Conservation (phyloP, 1,284 basidiomycete species). For the Naganishia liquefaciens region DNA sequence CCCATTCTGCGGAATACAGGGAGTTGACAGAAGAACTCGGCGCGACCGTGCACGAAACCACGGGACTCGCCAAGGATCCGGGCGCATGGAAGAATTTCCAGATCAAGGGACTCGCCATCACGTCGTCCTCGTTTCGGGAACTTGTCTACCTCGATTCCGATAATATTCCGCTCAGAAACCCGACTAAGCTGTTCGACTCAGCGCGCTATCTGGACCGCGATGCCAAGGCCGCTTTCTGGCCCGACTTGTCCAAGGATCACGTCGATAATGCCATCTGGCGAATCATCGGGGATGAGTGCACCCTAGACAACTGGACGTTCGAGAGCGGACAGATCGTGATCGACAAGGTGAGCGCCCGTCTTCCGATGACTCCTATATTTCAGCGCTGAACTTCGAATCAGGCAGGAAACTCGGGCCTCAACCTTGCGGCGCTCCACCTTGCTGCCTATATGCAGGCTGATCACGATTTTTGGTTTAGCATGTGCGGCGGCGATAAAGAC, state of each 20-base stretch:
- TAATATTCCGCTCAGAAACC: constrained; percentile 55
- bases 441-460: constrained; percentile 51
- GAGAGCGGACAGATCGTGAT: constrained; percentile 56
- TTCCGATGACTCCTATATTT: too few species aligned
- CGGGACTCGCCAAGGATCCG: constrained; percentile 40
- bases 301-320: constrained; percentile 48
- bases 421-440: constrained; percentile 56
- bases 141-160: constrained; percentile 56
- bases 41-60: constrained; percentile 42
- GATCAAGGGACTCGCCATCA: constrained; percentile 56
- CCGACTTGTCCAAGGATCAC: constrained; percentile 57
- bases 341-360: constrained; percentile 45
- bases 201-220: constrained; percentile 42
- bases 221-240: constrained; percentile 57
- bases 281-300: constrained; percentile 54
- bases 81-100: constrained; percentile 54
- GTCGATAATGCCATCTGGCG: constrained; percentile 58
- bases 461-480: constrained; percentile 55
- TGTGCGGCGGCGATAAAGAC: constrained; percentile 56
- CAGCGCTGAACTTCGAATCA: neutral
- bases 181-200: constrained; percentile 53
- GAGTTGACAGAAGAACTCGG: constrained; percentile 47
- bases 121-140: constrained; percentile 54
- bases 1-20: neutral
- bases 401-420: constrained; percentile 55